Base-by-base conservation (phyloP, 2,329 filamentous ascomycete genomes). In the Metarhizium sp. region DNA sequence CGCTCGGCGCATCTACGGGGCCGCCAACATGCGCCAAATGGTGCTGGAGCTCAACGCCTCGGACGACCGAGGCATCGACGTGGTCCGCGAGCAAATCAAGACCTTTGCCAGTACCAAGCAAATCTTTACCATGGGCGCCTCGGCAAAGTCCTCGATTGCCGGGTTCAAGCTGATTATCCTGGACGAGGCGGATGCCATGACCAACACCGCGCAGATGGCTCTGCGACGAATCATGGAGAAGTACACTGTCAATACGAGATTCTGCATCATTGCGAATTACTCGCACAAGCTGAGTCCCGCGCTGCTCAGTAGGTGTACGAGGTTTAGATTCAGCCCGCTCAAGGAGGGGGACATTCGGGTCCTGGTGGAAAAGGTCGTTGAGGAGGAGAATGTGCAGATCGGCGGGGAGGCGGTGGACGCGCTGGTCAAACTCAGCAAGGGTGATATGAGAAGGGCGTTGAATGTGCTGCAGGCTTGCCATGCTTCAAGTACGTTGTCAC, bases 151-250 rank as follows among this genome's bases (percentile, higher is more conserved):
- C 25, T 73, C 79, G 13, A 72, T 92, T 30, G 90, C 88, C 0
- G 82, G 82, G 3, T 99, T 88, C 78, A 99, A 99, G 76, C 84
- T 99, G 62, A 97, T 99, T 67, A 90, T 99, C 55, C 82, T 99
- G 4, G 94, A 99, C 71, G 94, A 99, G 76, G 94, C 94, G n/a
- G 94, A 99, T 70, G 94, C 94, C 54, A 99, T 99, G 94, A 99
- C 94, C n/a, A 88, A 90, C 54, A 95, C 92, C 0, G 94, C 94
- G 6, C 94, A 99, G 73, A 99, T 99, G 92, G 94, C 94, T 0
- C 77, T 99, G 55, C 83, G 94, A 59, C 80, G 94, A 50, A 97
- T 99, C 67, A 99, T 99, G 94, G 94, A 99, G 69, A 96, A 96
- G 74, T 99, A 99, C 75, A 99, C 94, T 0, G 89, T 89, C 58